Conservation (phyloP, 768 basidiomycete species). For the Naganishia antarctica region DNA sequence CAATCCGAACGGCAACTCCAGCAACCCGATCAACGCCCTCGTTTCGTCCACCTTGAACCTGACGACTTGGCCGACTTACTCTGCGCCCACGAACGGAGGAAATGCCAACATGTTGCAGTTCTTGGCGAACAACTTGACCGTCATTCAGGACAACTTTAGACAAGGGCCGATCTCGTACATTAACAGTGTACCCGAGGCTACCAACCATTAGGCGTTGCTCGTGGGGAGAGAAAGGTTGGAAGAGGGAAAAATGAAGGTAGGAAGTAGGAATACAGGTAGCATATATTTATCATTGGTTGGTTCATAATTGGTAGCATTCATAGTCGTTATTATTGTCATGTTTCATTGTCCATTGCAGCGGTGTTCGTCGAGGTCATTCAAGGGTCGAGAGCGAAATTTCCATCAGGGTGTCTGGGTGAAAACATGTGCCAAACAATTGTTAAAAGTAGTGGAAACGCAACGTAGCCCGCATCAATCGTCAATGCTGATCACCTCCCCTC, state of each 20-base stretch:
- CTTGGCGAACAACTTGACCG: slow-evolving; percentile 32
- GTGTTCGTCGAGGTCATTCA: too few relatives aligned
- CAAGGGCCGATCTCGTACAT: slow-evolving; percentile 39
- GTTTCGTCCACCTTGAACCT: slow-evolving; percentile 27
- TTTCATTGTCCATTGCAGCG: too few relatives aligned
- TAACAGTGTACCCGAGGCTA: slow-evolving; percentile 31
- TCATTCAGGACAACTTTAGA: slow-evolving; percentile 41
- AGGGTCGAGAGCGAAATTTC: too few relatives aligned
- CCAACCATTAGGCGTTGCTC: slow-evolving; percentile 24
- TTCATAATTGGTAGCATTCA: slow-evolving; percentile 19
- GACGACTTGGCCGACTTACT: slow-evolving; percentile 37
- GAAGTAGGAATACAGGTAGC: too few relatives aligned
- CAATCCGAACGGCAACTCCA: slow-evolving; percentile 33
- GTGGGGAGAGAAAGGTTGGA: too few relatives aligned
- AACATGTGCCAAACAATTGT: too few relatives aligned
- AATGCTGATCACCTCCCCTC: background rate
- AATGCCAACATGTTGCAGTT: slow-evolving; percentile 34
- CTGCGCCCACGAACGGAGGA: background rate
- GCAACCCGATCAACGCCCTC: slow-evolving; percentile 13
- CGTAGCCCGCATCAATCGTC: background rate
- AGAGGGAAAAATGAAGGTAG: too few relatives aligned
- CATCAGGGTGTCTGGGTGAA: too few relatives aligned
- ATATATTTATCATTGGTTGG: too few relatives aligned
- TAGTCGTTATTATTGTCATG: slow-evolving; percentile 3
- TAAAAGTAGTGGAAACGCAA: too few relatives aligned